Evolutionary conservation across 306 rosid species (phyloP).

Genomic region (Pyrus pyrifolia): DNA sequence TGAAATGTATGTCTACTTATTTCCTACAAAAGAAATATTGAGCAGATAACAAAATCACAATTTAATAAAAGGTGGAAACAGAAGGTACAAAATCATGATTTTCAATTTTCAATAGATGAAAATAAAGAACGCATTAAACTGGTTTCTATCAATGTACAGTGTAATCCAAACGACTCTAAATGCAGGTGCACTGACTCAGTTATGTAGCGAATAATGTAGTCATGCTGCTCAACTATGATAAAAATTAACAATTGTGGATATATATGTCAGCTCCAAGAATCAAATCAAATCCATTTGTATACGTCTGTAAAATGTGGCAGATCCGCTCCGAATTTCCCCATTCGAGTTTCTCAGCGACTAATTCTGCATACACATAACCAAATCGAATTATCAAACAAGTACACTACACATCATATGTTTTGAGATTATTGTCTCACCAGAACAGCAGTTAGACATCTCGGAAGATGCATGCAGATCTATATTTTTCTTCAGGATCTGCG

Average conservation of each 20-base stretch:
- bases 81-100: background rate
- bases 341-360: slow-evolving; percentile 70
- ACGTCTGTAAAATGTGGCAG: slow-evolving; percentile 41
- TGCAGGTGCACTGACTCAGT: background rate
- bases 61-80: background rate
- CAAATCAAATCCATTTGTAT: slow-evolving; percentile 66
- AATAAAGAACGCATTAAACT: no score
- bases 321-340: slow-evolving; percentile 81
- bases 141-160: background rate
- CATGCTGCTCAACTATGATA: slow-evolving; percentile 4
- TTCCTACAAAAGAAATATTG: background rate
- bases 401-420: slow-evolving; percentile 3
- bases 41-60: background rate
- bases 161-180: background rate
- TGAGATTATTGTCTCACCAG: slow-evolving; percentile 44
- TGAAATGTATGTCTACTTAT: background rate
- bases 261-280: slow-evolving; percentile 95
- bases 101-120: no score
- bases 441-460: slow-evolving; percentile 27
- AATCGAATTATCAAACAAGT: slow-evolving; percentile 1
- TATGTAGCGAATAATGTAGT: background rate
- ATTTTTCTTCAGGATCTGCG: slow-evolving; percentile 78
- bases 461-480: slow-evolving; percentile 70
- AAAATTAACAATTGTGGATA: slow-evolving; percentile 42
- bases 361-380: slow-evolving; percentile 33